Percentiles rank a stretch among this genome's conserved stretches.
These are phyloP conservation scores for Eucalyptus tenuipes DNA, from an alignment of 345 rosid species.

Conservation along the genomic window DNA sequence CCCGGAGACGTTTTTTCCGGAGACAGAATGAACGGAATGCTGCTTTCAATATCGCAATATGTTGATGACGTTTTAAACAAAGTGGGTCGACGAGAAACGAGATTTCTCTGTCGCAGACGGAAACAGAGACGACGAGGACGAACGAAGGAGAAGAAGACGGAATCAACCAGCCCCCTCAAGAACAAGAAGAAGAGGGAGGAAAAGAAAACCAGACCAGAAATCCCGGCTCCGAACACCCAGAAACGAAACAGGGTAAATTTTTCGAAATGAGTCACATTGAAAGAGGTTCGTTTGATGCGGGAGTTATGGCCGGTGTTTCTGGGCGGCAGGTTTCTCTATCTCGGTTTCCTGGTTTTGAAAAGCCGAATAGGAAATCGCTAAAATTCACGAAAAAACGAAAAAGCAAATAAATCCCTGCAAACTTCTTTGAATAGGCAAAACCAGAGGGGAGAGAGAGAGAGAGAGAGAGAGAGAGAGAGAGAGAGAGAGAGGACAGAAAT, in stretches of 20 bases:
- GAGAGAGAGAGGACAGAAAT: background rate
- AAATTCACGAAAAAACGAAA: background rate
- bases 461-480: background rate
- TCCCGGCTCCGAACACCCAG: background rate
- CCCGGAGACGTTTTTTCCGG: background rate
- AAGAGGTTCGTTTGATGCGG: background rate
- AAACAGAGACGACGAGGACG: background rate
- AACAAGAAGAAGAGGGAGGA: background rate
- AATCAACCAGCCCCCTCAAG: background rate
- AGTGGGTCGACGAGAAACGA: background rate
- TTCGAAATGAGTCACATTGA: background rate
- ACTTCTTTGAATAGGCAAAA: background rate
- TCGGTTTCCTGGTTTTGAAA: background rate
- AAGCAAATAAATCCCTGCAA: background rate
- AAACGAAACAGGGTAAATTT: background rate
- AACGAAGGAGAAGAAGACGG: background rate
- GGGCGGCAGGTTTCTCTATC: background rate
- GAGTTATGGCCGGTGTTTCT: conserved; percentile 1
- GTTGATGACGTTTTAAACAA: background rate
- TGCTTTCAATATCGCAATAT: background rate
- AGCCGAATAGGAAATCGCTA: background rate
- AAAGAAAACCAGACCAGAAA: conserved; percentile 3
- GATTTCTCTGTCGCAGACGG: background rate
- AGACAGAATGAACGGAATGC: background rate
- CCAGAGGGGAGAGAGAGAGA: background rate